Percentiles rank a stretch among this genome's conserved stretches.
These are phyloP conservation scores for Boletus vermiculosoides DNA, from an alignment of 768 basidiomycete genomes.

Conservation along the genomic window DNA sequence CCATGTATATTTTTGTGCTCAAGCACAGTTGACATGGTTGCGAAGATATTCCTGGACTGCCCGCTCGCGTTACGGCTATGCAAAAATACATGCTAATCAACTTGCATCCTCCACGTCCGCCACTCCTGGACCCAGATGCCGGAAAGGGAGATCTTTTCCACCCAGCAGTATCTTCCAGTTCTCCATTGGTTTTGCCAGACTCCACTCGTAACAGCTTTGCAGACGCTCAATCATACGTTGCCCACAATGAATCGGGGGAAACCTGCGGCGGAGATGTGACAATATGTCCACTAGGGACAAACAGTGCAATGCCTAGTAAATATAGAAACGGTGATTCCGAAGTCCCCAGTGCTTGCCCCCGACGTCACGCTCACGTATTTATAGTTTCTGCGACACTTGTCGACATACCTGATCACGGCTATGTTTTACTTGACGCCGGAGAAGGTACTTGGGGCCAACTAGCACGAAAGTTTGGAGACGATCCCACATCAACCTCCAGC, in stretches of 20 bases:
- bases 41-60: slow-evolving; percentile 42
- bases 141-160: slow-evolving; percentile 34
- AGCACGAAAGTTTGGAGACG: slow-evolving; percentile 67
- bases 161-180: slow-evolving; percentile 17
- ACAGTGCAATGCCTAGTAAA: slow-evolving; percentile 80
- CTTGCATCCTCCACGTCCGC: slow-evolving; percentile 48
- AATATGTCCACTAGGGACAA: slow-evolving; percentile 83
- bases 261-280: slow-evolving; percentile 59
- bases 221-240: slow-evolving; percentile 30
- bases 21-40: slow-evolving; percentile 6
- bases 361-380: not conserved
- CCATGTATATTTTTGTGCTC: not conserved
- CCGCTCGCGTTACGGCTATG: slow-evolving; percentile 45
- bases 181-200: slow-evolving; percentile 22
- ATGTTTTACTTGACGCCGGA: slow-evolving; percentile 82
- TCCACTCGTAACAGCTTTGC: slow-evolving; percentile 40
- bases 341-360: not conserved
- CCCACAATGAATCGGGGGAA: not conserved
- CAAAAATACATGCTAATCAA: slow-evolving; percentile 39
- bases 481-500: slow-evolving; percentile 33
- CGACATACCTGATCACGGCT: slow-evolving; percentile 67
- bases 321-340: slow-evolving; percentile 75
- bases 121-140: slow-evolving; percentile 33
- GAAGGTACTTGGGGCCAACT: slow-evolving; percentile 95
- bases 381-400: slow-evolving; percentile 77